Evolutionary conservation across 306 rosid genomes (phyloP), one percentile per base, ranked within the genome.

Genomic region (Quercus suber): DNA sequence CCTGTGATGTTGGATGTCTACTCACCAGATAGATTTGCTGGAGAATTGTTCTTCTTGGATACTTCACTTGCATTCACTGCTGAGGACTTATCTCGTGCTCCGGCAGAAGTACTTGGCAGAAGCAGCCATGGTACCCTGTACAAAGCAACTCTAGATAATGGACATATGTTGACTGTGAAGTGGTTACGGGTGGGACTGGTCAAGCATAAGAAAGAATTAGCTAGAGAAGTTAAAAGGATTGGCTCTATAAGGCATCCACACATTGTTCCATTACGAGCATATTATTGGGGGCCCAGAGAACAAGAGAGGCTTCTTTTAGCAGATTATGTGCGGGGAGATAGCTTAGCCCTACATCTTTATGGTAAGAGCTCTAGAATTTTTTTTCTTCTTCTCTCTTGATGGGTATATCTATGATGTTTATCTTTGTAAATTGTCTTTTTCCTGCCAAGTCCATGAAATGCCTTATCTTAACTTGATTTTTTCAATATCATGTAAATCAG

Each of bases 31-130:
- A 88, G 97, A 65, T 85, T 95, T 85, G 97, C 99, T 67, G 99
- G 99, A 70, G 99, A 95, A 76, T 79, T 95, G 80, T 86, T 80
- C 82, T 92, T 95, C 85, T 84, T 95, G 76, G 97, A 95, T 82
- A 69, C 93, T 87, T 89, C 99, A 30, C 79, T 91, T 75, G 89
- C 87, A 79, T 91, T 92, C 84, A 91, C 96, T 14, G 97, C 97
- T 45, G 99, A 92, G 92, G 97, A 95, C 76, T 90, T 95, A 84
- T 95, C 99, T 72, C 91, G 94, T 82, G 99, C 99, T 77, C 99
- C 99, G 13, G 99, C 99, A 53, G 99, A 95, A 88, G 97, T 95
- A 82, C 96, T 95, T 77, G 99, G 99, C 73, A 89, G 99, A 91
- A 92, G 99, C 86, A 95, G 97, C 85, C 97, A 95, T 74, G 99